A percentile compares a stretch with the other conserved stretches of the same genome.
Evolutionary conservation across 1,139 yeast genomes (phyloP).

Genomic region (Geotrichum fermentans): DNA sequence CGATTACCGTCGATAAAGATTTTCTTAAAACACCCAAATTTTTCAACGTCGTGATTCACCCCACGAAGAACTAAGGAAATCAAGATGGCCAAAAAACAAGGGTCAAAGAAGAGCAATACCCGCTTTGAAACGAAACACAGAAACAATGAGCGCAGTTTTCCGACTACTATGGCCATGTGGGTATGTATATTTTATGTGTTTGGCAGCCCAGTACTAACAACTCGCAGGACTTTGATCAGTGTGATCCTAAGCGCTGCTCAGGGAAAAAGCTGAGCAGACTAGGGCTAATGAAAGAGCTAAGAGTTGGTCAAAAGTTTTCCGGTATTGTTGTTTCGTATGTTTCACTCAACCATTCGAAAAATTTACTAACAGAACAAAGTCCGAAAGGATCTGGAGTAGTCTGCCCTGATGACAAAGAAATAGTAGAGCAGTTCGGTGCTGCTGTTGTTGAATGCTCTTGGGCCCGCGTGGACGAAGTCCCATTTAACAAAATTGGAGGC

Average conservation of each 20-base stretch:
- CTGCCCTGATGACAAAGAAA: conserved; percentile 77
- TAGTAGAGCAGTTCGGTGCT: conserved; percentile 78
- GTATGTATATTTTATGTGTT: conserved; percentile 26
- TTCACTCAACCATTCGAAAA: not conserved
- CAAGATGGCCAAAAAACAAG: conserved; percentile 20
- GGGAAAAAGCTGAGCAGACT: conserved; percentile 90
- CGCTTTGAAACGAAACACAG: conserved; percentile 25
- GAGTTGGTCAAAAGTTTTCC: conserved; percentile 86
- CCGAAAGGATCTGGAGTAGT: conserved; percentile 91
- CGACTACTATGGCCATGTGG: conserved; percentile 44
- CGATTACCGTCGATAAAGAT: no score
- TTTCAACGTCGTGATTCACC: no score
- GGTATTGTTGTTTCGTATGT: conserved; percentile 74
- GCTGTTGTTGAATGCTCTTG: conserved; percentile 98
- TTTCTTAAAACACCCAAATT: no score
- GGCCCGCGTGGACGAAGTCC: conserved; percentile 96
- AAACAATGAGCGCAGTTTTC: conserved; percentile 27
- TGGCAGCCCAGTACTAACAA: not conserved
- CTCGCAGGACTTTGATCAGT: conserved; percentile 94
- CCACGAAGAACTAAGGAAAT: no score
- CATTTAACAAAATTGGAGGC: conserved; percentile 89
- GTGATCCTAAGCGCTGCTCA: conserved; percentile 96
- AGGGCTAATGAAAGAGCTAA: conserved; percentile 70
- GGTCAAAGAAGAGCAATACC: conserved; percentile 14
- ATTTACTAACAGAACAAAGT: conserved; percentile 19